Evolutionary conservation across 768 basidiomycete species (phyloP).

Genomic region (Lactarius psammicola): DNA sequence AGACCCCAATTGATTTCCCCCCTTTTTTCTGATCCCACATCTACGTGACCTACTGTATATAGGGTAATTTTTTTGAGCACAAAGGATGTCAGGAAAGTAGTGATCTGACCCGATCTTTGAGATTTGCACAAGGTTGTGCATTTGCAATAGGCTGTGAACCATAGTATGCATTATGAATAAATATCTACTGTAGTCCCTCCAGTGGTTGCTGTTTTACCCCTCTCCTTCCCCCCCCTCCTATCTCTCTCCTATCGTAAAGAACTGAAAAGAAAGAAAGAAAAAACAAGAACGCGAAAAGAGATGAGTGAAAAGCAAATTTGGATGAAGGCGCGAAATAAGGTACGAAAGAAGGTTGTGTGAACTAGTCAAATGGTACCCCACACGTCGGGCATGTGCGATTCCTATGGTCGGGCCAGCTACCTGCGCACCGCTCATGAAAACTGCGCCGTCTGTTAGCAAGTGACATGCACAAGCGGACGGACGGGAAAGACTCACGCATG

Average conservation of each 20-base stretch:
- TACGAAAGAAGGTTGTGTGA: neutral
- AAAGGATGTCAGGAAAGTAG: too few species aligned
- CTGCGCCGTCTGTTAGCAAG: neutral
- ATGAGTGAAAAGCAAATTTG: neutral
- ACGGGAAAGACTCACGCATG: constrained; percentile 23
- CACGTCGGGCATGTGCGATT: constrained; percentile 24
- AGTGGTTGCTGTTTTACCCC: neutral
- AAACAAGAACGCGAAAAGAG: neutral
- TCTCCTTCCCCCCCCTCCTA: neutral
- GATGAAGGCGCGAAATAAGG: too few species aligned
- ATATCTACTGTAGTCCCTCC: too few species aligned
- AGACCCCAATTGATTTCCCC: too few species aligned
- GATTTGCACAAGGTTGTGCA: too few species aligned
- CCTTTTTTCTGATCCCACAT: too few species aligned
- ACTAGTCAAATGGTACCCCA: constrained; percentile 20
- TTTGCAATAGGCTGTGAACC: too few species aligned
- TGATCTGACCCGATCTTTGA: too few species aligned
- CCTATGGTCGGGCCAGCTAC: constrained; percentile 19
- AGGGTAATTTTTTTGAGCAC: too few species aligned
- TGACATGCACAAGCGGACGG: neutral
- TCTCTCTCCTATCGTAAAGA: neutral
- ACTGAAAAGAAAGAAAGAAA: neutral
- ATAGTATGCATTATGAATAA: too few species aligned
- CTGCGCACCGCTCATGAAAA: constrained; percentile 28
- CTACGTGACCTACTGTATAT: too few species aligned